A percentile compares a stretch with the other conserved stretches of the same genome.
phyloP scores from a whole-genome alignment of 2,329 filamentous ascomycete species.

The Aspergillus sp. region DNA sequence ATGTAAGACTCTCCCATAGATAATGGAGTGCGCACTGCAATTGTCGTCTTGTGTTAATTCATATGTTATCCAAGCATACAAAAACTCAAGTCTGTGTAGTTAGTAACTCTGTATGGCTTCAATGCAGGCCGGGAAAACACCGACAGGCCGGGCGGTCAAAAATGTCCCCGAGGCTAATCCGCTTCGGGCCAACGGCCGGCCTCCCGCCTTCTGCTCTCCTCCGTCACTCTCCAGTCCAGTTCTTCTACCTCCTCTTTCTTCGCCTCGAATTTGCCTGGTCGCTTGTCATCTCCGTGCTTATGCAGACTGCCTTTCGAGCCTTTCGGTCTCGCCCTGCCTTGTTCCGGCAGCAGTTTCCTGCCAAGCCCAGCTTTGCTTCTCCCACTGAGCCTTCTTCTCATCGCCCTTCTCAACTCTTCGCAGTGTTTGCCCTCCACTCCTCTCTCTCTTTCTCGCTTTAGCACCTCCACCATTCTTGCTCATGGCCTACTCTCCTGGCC shows the following conservation, averaged over 20 bases:
- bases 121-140: not conserved
- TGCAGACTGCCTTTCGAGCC: constrained; percentile 1
- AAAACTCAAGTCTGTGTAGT: too few relatives aligned
- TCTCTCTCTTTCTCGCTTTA: constrained; percentile 9
- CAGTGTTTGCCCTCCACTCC: constrained; percentile 6
- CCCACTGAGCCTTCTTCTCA: not conserved
- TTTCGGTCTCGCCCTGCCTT: not conserved
- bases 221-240: constrained; percentile 13
- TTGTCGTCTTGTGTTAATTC: too few relatives aligned
- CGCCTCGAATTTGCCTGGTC: not conserved
- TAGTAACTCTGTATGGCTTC: not conserved
- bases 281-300: constrained; percentile 2
- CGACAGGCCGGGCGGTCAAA: constrained; percentile 15
- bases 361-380: not conserved
- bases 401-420: not conserved
- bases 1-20: too few relatives aligned
- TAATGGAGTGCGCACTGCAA: constrained; percentile 1
- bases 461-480: constrained; percentile 10
- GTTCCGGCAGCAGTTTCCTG: not conserved
- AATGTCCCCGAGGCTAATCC: constrained; percentile 25
- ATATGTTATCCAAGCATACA: too few relatives aligned
- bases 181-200: constrained; percentile 18
- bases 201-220: constrained; percentile 23
- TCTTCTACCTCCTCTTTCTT: constrained; percentile 19
- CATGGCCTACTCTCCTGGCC: constrained; percentile 46